Evolutionary conservation across 2,329 filamentous ascomycete genomes (phyloP).

Genomic region (Pseudocercospora fijiensis): DNA sequence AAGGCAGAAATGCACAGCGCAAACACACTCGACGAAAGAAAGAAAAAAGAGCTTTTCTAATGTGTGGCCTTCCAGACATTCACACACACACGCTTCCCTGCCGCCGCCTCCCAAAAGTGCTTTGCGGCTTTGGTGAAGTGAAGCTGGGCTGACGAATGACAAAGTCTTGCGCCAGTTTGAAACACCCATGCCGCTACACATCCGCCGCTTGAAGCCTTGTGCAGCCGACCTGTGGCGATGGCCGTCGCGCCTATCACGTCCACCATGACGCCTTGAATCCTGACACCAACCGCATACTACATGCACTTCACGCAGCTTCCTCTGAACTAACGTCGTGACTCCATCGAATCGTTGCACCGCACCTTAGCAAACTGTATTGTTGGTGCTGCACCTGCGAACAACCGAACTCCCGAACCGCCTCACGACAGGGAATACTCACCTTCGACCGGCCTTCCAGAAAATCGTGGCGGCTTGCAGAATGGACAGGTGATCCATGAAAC

Average conservation of each 20-base stretch:
- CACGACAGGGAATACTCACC: not conserved
- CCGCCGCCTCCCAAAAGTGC: conserved; percentile 1
- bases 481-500: not conserved
- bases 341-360: not conserved
- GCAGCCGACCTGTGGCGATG: not conserved
- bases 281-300: not conserved
- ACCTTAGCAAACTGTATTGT: not conserved
- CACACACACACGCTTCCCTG: conserved; percentile 1
- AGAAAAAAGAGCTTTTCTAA: not conserved
- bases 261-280: not conserved
- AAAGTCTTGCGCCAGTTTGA: conserved; percentile 2
- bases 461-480: not conserved
- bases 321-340: not conserved
- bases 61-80: not conserved
- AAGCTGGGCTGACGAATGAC: conserved; percentile 3
- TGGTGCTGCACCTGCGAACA: not conserved
- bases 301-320: not conserved
- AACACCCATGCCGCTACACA: not conserved
- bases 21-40: not conserved
- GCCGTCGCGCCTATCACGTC: not conserved
- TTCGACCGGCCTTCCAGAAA: not conserved
- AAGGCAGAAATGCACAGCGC: not conserved
- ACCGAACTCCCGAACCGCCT: not conserved
- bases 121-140: not conserved
- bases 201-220: not conserved